Percentiles rank a stretch among this genome's conserved stretches.
These are phyloP conservation scores for Tuber umbilicatum DNA, from an alignment of 495 filamentous ascomycete species.

Conservation along the genomic window DNA sequence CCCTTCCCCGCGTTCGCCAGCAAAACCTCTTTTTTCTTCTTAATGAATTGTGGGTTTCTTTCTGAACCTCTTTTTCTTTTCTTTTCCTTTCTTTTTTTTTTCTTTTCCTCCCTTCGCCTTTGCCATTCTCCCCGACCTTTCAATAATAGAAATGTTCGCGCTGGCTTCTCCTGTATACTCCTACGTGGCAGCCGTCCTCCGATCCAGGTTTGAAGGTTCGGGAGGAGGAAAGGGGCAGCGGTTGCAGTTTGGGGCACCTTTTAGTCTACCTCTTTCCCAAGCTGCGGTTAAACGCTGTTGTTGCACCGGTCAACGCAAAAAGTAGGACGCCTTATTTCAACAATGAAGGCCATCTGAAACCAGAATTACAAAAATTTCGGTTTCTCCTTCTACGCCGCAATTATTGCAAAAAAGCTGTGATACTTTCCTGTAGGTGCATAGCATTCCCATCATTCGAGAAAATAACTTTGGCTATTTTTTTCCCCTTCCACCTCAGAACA, in stretches of 20 bases:
- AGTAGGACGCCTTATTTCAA: conserved; percentile 22
- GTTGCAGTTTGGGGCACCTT: conserved; percentile 28
- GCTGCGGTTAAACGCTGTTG: conserved; percentile 30
- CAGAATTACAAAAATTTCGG: conserved; percentile 17
- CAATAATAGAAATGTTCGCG: conserved; percentile 16
- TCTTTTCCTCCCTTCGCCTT: conserved; percentile 13
- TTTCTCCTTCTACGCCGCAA: conserved; percentile 18
- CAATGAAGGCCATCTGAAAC: conserved; percentile 37
- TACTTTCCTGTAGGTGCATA: neutral
- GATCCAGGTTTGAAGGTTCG: conserved; percentile 15
- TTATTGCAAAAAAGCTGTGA: conserved; percentile 4
- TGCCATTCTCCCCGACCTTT: neutral
- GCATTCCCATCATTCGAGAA: neutral
- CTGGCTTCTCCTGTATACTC: conserved; percentile 17
- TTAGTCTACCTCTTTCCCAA: conserved; percentile 5
- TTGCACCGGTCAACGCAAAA: conserved; percentile 22
- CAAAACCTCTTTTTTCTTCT: conserved; percentile 28
- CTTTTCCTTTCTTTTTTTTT: conserved; percentile 11
- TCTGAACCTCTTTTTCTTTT: conserved; percentile 15
- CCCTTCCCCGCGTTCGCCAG: conserved; percentile 35
- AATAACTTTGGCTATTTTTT: neutral
- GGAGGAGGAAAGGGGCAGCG: conserved; percentile 18
- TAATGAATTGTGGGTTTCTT: neutral
- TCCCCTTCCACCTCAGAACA: conserved; percentile 14
- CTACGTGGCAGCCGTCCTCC: conserved; percentile 37